Evolutionary conservation across 176 grass and related monocot genomes (phyloP), one percentile per base, ranked within the genome.

Genomic region (Musa beccarii): DNA sequence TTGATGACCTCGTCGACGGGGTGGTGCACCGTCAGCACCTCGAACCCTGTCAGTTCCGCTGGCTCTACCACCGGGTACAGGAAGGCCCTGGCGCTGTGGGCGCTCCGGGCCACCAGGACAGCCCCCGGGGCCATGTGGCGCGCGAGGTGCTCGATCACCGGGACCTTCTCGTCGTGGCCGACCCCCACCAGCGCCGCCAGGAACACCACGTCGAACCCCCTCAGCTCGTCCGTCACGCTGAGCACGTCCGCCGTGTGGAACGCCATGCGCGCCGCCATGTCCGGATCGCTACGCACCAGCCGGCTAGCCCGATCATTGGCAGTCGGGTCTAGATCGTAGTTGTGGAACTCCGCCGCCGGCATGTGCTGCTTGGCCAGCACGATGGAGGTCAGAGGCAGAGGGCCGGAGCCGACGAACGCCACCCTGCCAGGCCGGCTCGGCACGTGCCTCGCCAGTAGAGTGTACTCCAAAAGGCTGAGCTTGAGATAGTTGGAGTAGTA

Each of bases 1-100:
- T 93, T 98, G 77, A 98, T 94, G 19, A 98, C 95, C 84, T 98
- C 90, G 51, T 90, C 88, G 11, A 79, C 63, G 0, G 95, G 95
- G 67, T 96, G 93, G 81, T 79, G 84, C 75, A 96, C 85, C 6
- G 89, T 73, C 13, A 84, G 22, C 66, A 90, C 81, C 56, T 92
- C 90, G 21, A 96, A 96, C 53, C 83, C 89, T 0, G 73, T 29
- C 75, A 92, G 75, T 29, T 92, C 87, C 49, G 86, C 81, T 0
- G 25, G 15, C 2, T 85, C 81, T 0, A 92, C 93, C 62, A 96
- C 91, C 0, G 93, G 93, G 81, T 92, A 92, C 4, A 92, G 83
- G 28, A 96, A 92, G 13, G 83, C 83, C 0, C 89, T 83, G n/a
- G 93, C 93, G 3, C 87, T 85, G 25, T 92, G 87, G 29, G 93